Conservation (phyloP, 441 rosid species). For the Omphalea diandra region DNA sequence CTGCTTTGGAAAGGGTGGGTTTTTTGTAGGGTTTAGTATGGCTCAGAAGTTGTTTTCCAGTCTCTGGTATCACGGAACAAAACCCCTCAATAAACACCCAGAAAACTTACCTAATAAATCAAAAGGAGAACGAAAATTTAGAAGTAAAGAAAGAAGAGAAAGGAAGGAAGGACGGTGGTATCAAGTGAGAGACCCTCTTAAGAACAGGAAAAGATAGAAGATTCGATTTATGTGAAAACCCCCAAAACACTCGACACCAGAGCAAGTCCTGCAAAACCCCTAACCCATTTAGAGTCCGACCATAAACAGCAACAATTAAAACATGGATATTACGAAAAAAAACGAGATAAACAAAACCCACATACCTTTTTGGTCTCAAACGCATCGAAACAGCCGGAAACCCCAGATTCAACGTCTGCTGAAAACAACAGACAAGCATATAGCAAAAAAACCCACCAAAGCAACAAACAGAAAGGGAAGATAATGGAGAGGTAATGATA, state of each 20-base stretch:
- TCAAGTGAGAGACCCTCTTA: slow-evolving; percentile 60
- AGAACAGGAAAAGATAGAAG: slow-evolving; percentile 54
- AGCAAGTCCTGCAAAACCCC: slow-evolving; percentile 61
- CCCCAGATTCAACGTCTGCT: slow-evolving; percentile 54
- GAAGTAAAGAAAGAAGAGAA: neutral
- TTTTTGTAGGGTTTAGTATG: slow-evolving; percentile 31
- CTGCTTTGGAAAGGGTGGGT: slow-evolving; percentile 26
- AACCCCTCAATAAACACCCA: slow-evolving; percentile 39
- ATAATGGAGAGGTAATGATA: slow-evolving; percentile 10
- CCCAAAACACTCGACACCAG: slow-evolving; percentile 71
- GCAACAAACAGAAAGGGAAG: neutral
- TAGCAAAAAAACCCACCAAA: neutral
- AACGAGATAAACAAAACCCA: neutral
- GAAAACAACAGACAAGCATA: slow-evolving; percentile 58
- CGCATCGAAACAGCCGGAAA: slow-evolving; percentile 59
- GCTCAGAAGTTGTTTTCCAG: slow-evolving; percentile 28
- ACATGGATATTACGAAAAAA: neutral
- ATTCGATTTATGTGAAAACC: slow-evolving; percentile 63
- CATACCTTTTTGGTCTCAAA: slow-evolving; percentile 67
- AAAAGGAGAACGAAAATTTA: neutral
- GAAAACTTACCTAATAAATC: slow-evolving; percentile 21
- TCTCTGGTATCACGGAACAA: slow-evolving; percentile 42
- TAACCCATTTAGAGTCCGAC: slow-evolving; percentile 24
- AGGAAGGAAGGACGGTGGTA: slow-evolving; percentile 13
- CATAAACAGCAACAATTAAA: neutral